These are phyloP conservation scores for Termitomyces sp. DNA, from an alignment of 768 basidiomycete genomes.

Conservation along the genomic window DNA sequence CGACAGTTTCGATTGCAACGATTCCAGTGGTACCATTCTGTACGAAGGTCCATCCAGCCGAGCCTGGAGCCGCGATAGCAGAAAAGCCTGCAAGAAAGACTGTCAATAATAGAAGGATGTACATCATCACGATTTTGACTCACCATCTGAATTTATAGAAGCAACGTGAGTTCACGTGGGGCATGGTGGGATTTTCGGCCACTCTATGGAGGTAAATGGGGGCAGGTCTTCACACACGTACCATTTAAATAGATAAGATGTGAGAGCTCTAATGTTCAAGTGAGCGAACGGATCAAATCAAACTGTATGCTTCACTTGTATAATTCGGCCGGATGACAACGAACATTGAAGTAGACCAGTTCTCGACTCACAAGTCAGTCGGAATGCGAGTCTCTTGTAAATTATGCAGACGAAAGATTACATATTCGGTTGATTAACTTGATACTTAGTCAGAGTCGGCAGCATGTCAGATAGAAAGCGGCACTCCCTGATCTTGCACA, in stretches of 20 bases:
- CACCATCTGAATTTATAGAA: background rate
- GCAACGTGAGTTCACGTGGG: background rate
- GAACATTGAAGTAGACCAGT: too few relatives aligned
- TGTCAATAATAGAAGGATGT: background rate
- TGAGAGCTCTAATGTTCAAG: background rate
- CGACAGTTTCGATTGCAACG: conserved; percentile 4
- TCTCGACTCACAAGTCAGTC: background rate
- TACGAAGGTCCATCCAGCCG: conserved; percentile 6
- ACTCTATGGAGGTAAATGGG: too few relatives aligned
- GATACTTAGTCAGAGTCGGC: background rate
- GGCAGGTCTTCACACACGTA: background rate
- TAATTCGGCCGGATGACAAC: too few relatives aligned
- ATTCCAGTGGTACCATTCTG: conserved; percentile 11
- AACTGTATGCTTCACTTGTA: background rate
- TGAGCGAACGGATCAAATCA: background rate
- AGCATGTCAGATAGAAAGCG: conserved; percentile 5
- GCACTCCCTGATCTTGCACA: conserved; percentile 28
- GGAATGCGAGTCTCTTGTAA: background rate
- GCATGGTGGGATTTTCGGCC: background rate
- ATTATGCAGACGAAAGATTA: background rate
- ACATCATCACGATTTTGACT: background rate
- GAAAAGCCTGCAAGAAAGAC: background rate
- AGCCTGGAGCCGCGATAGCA: background rate
- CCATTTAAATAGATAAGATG: background rate
- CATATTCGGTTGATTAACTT: background rate